Evolutionary conservation across 805 yeast genomes (phyloP).

Genomic region (Saccharomycopsis malanga): DNA sequence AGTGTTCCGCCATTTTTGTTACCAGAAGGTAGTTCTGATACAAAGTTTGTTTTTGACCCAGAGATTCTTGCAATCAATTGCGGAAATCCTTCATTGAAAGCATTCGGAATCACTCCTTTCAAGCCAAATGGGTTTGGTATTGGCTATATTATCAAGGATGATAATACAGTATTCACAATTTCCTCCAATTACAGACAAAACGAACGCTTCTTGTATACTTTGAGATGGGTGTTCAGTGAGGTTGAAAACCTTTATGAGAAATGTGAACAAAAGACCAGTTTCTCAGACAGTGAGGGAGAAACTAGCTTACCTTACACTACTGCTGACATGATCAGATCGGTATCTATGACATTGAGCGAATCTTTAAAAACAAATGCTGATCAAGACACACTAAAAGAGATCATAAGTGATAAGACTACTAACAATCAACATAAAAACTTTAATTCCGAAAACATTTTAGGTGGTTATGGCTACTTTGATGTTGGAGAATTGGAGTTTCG

Average conservation of each 20-base stretch:
- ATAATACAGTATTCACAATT: slow-evolving; percentile 72
- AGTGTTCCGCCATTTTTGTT: slow-evolving; percentile 21
- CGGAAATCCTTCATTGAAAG: slow-evolving; percentile 81
- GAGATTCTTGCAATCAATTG: slow-evolving; percentile 62
- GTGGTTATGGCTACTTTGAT: slow-evolving; percentile 78
- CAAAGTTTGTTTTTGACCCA: slow-evolving; percentile 33
- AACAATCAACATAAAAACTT: neutral
- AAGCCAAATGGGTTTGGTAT: slow-evolving; percentile 86
- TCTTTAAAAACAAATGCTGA: slow-evolving; percentile 5
- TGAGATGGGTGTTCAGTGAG: slow-evolving; percentile 61
- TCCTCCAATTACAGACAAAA: slow-evolving; percentile 88
- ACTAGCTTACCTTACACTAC: slow-evolving; percentile 2
- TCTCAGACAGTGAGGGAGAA: neutral
- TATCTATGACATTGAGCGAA: slow-evolving; percentile 18
- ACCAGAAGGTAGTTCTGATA: slow-evolving; percentile 31
- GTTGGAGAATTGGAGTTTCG: slow-evolving; percentile 58
- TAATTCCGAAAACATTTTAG: slow-evolving; percentile 33
- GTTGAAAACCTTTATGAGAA: slow-evolving; percentile 40
- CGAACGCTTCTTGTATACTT: slow-evolving; percentile 64
- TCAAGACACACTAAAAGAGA: neutral
- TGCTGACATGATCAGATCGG: slow-evolving; percentile 16
- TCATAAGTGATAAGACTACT: neutral
- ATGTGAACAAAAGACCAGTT: neutral
- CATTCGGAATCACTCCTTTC: slow-evolving; percentile 89
- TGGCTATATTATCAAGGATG: slow-evolving; percentile 81